These are phyloP conservation scores for Aspergillus persii DNA, from an alignment of 2,329 filamentous ascomycete genomes.

Conservation along the genomic window DNA sequence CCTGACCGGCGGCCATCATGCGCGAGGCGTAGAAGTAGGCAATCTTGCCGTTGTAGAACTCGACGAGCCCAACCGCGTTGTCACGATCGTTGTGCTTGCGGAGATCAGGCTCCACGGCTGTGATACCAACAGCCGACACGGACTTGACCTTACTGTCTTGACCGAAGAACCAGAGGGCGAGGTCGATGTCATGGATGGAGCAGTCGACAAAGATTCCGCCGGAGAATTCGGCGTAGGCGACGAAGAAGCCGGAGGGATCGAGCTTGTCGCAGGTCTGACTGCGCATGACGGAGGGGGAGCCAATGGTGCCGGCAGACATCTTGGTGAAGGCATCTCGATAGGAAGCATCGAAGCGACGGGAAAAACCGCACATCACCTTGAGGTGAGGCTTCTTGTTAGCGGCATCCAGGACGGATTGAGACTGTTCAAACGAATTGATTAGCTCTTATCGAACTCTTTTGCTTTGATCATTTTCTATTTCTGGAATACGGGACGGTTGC, in stretches of 20 bases:
- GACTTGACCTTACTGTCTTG: constrained; percentile 54
- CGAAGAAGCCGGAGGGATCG: constrained; percentile 65
- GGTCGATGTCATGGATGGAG: constrained; percentile 68
- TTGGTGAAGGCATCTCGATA: constrained; percentile 60
- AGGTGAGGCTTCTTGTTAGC: constrained; percentile 56
- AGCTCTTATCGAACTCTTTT: background rate
- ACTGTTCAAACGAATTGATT: constrained; percentile 38
- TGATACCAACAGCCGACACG: constrained; percentile 57
- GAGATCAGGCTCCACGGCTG: constrained; percentile 58
- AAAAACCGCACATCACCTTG: constrained; percentile 67
- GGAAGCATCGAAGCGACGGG: constrained; percentile 63
- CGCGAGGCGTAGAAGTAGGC: constrained; percentile 63
- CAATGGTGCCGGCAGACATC: constrained; percentile 56
- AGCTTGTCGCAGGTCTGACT: constrained; percentile 67
- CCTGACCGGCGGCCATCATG: constrained; percentile 68
- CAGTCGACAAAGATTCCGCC: constrained; percentile 72
- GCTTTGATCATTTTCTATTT: background rate
- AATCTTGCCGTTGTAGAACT: constrained; percentile 63
- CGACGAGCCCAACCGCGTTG: constrained; percentile 63
- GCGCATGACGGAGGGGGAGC: constrained; percentile 59
- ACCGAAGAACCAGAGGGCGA: constrained; percentile 64
- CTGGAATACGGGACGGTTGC: constrained; percentile 16
- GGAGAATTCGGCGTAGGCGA: constrained; percentile 62
- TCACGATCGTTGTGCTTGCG: constrained; percentile 59
- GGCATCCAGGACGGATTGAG: constrained; percentile 59